Percentiles rank a stretch among this genome's conserved stretches.
phyloP scores from a whole-genome alignment of 2,329 filamentous ascomycete species.

The Aaosphaeria pasadenensis region DNA sequence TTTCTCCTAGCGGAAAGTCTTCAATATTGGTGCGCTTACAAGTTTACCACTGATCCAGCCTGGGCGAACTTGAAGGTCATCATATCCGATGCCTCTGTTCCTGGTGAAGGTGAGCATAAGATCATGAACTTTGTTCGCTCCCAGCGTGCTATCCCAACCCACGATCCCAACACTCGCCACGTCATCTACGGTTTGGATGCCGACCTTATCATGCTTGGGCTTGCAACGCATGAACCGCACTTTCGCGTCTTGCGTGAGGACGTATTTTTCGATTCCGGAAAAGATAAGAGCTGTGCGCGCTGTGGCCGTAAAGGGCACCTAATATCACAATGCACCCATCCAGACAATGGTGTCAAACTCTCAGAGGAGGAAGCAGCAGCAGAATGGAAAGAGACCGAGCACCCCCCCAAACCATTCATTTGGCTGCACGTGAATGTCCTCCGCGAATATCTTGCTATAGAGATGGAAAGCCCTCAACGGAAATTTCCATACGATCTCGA shows the following conservation, averaged over 20 bases:
- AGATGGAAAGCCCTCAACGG: constrained; percentile 78
- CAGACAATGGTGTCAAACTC: constrained; percentile 58
- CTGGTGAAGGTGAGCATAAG: constrained; percentile 97
- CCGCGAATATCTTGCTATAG: constrained; percentile 87
- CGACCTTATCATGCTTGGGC: constrained; percentile 96
- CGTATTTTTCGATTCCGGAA: constrained; percentile 88
- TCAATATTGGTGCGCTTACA: constrained; percentile 96
- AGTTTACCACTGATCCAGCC: constrained; percentile 91
- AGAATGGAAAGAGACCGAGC: constrained; percentile 25
- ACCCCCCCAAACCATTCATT: constrained; percentile 84
- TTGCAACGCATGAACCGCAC: constrained; percentile 95
- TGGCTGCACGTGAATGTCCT: constrained; percentile 94
- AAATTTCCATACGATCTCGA: constrained; percentile 91
- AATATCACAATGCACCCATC: constrained; percentile 68
- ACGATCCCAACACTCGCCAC: constrained; percentile 94
- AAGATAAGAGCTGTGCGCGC: constrained; percentile 77
- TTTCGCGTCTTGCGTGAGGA: constrained; percentile 96
- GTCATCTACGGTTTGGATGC: constrained; percentile 98
- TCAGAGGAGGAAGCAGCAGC: constrained; percentile 74
- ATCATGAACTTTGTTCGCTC: constrained; percentile 98
- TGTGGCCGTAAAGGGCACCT: constrained; percentile 94
- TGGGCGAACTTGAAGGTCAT: constrained; percentile 94
- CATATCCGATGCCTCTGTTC: constrained; percentile 96
- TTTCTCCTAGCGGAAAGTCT: constrained; percentile 86
- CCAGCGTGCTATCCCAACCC: constrained; percentile 82